Evolutionary conservation across 2,329 filamentous ascomycete genomes (phyloP).

Genomic region (Penicillium palitans): DNA sequence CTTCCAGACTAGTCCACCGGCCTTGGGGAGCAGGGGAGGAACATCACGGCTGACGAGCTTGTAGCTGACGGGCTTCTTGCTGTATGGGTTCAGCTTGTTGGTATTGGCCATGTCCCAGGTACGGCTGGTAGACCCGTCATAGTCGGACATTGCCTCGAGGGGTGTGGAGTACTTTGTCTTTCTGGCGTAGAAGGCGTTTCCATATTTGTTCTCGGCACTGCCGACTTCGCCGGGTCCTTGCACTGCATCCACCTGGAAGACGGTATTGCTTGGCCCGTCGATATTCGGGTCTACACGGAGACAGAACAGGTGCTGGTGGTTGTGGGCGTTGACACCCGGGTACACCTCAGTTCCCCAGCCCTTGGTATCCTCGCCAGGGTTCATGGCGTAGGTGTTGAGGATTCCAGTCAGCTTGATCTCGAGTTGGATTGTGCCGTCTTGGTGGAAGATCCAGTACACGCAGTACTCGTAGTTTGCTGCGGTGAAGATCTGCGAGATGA

Average conservation of each 20-base stretch:
- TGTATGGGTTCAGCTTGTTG: constrained; percentile 79
- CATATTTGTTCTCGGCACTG: constrained; percentile 79
- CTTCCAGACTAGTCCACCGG: constrained; percentile 82
- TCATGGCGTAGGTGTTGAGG: constrained; percentile 84
- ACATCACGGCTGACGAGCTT: constrained; percentile 89
- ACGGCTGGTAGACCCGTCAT: constrained; percentile 73
- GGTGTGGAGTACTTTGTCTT: constrained; percentile 76
- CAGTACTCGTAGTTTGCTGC: constrained; percentile 96
- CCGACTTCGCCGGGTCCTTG: constrained; percentile 72
- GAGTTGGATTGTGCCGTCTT: constrained; percentile 87
- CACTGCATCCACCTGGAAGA: constrained; percentile 79
- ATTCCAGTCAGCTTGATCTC: constrained; percentile 92
- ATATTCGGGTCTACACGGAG: constrained; percentile 83
- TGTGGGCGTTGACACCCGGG: constrained; percentile 88
- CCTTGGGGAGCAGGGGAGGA: constrained; percentile 74
- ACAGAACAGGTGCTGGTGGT: constrained; percentile 95
- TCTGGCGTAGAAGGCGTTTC: constrained; percentile 85
- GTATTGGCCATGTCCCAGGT: constrained; percentile 92
- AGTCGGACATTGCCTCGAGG: constrained; percentile 70
- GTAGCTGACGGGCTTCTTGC: constrained; percentile 79
- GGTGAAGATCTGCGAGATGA: constrained; percentile 90
- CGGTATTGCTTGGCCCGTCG: constrained; percentile 79
- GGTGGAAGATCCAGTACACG: constrained; percentile 85
- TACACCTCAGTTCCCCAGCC: constrained; percentile 93
- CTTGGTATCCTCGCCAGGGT: constrained; percentile 74